phyloP scores from a whole-genome alignment of 495 filamentous ascomycete genomes.

The Neurospora sp. region DNA sequence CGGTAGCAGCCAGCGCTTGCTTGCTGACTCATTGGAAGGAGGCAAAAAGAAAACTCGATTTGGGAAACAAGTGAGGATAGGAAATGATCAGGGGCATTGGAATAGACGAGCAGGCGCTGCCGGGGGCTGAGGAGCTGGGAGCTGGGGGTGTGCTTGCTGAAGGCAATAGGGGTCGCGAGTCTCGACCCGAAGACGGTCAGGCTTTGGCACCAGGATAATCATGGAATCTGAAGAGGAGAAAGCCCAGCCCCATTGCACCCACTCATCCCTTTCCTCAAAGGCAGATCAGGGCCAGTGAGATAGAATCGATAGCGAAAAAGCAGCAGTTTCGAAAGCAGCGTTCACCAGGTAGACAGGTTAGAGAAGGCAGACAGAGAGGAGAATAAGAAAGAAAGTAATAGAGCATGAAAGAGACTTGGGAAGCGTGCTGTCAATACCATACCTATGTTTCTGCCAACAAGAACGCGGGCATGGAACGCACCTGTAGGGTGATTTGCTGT shows the following conservation, averaged over 20 bases:
- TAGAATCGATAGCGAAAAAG: not conserved
- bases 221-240: not conserved
- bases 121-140: not conserved
- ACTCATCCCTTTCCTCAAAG: not conserved
- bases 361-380: not conserved
- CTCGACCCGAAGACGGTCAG: not conserved
- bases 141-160: not conserved
- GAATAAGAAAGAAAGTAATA: not conserved
- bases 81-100: not conserved
- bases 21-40: not conserved
- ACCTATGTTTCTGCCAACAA: not conserved
- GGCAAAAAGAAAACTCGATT: not conserved
- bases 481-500: not conserved
- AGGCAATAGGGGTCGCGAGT: not conserved
- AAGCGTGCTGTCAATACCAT: not conserved
- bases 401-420: not conserved
- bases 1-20: not conserved
- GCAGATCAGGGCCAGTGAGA: not conserved
- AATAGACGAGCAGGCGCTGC: not conserved
- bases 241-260: not conserved
- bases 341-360: not conserved
- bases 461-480: not conserved
- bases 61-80: not conserved
- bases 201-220: not conserved
- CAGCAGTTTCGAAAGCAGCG: not conserved